A percentile compares a stretch with the other conserved stretches of the same genome.
Conservation (phyloP, 805 yeast genomes). For the Saccharomycopsis olivae region DNA sequence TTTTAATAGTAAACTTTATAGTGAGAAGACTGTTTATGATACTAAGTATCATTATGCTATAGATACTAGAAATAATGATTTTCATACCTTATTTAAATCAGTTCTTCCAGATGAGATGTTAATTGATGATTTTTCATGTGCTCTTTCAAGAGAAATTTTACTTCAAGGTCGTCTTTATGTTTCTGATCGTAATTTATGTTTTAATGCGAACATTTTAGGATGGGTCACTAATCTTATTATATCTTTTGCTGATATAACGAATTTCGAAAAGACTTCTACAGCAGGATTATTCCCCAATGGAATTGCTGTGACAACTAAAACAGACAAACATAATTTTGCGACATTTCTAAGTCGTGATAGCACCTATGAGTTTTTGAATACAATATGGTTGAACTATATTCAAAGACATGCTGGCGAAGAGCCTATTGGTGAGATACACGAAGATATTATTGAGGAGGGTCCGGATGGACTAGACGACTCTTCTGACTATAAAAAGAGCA, state of each 20-base stretch:
- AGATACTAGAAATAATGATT: conserved; percentile 55
- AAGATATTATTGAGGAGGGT: conserved; percentile 3
- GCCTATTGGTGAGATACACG: not conserved
- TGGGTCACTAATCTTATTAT: conserved; percentile 81
- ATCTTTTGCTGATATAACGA: conserved; percentile 56
- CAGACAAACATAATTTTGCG: conserved; percentile 66
- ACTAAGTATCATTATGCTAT: conserved; percentile 58
- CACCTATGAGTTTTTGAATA: conserved; percentile 57
- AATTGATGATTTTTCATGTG: conserved; percentile 84
- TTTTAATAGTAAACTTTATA: conserved; percentile 32
- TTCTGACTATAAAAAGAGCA: not conserved
- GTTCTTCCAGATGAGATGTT: conserved; percentile 61
- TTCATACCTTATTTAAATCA: conserved; percentile 62
- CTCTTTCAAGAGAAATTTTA: conserved; percentile 74
- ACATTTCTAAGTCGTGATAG: conserved; percentile 77
- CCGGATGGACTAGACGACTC: no score
- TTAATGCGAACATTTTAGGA: conserved; percentile 78
- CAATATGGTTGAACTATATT: conserved; percentile 46
- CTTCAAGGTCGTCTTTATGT: conserved; percentile 82
- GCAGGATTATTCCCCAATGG: conserved; percentile 92
- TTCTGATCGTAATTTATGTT: conserved; percentile 69
- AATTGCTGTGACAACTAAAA: conserved; percentile 53
- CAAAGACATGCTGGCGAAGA: conserved; percentile 2
- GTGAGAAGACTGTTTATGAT: conserved; percentile 45
- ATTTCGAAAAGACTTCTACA: conserved; percentile 72